Conservation (phyloP, 805 yeast genomes). For the Schizosaccharomyces lindneri region DNA sequence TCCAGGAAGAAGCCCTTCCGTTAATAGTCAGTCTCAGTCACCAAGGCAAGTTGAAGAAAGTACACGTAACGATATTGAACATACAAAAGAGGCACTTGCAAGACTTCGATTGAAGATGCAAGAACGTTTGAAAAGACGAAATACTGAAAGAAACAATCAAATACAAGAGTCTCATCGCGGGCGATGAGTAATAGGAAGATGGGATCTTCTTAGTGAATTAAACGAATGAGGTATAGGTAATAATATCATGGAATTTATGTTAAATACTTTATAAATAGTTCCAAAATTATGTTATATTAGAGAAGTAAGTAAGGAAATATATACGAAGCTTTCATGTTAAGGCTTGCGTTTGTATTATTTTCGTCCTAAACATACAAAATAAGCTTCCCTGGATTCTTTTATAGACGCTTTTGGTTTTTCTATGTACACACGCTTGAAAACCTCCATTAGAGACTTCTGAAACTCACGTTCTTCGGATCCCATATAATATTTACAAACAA, state of each 20-base stretch:
- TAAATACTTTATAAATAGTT: neutral
- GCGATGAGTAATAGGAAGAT: neutral
- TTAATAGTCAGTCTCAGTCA: neutral
- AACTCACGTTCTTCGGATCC: neutral
- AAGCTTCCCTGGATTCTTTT: neutral
- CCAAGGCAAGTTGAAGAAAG: neutral
- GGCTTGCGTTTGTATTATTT: neutral
- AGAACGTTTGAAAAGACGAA: neutral
- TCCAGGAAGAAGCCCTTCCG: neutral
- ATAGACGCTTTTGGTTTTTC: neutral
- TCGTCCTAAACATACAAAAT: neutral
- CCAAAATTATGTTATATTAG: too few relatives aligned
- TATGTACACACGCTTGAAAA: neutral
- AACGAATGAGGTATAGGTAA: neutral
- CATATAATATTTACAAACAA: neutral
- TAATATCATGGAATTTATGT: neutral
- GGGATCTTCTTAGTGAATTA: neutral
- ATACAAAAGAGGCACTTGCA: neutral
- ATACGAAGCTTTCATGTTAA: neutral
- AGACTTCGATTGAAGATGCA: neutral
- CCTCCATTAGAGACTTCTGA: neutral
- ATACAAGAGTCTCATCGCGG: neutral
- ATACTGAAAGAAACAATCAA: neutral
- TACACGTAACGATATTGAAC: neutral
- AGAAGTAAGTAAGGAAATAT: neutral